Evolutionary conservation across 805 yeast species (phyloP), one percentile per base, ranked within the genome.

Genomic region (Starmerella lactis-condensi): DNA sequence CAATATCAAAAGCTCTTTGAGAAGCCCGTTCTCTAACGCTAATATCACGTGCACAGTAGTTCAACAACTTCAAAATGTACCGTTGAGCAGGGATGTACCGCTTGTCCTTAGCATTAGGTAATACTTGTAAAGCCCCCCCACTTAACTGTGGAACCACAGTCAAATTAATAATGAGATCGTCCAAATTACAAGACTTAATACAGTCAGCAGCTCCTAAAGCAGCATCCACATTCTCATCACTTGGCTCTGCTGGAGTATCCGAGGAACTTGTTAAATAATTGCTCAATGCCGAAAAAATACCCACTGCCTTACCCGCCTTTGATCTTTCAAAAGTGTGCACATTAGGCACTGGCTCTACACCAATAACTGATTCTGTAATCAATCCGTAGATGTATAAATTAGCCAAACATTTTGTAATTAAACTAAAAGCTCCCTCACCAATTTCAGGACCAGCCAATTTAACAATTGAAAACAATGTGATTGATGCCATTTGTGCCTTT

Each of bases 221-320:
- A 4, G 78, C 67, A 40, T 82, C 93, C 30, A 89, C 74, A 43
- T 85, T 95, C 46, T 79, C 93, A 34, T 78, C 91, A 2, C 91
- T 68, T 9, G 99, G 99, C 51, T 85, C 96, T 1, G 75, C 73
- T 3, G 77, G 71, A 32, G 79, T 91, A 45, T 82, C 95, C 1
- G 75, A 61, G 35, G 73, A 67, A 13, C 95, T 89, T 40, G 89
- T 78, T 53, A 89, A 65, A 46, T 82, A 85, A 0, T 93, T 79
- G 1, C 95, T 82, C 44, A 89, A 73, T 0, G 96, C 77, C 1
- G 93, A 77, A 33, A 89, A 67, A n/a, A 89, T 48, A 2, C 96
- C 81, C 8, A 62, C 62, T 21, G 73, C 92, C 44, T 71, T 76
- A 22, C 70, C 65, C 1, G 75, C 72, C 29, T 69, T 69, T 10